Percentiles rank a stretch among this genome's conserved stretches.
phyloP scores from a whole-genome alignment of 371 early-diverging fungal genomes.

The Dichotomocladium elegans region DNA sequence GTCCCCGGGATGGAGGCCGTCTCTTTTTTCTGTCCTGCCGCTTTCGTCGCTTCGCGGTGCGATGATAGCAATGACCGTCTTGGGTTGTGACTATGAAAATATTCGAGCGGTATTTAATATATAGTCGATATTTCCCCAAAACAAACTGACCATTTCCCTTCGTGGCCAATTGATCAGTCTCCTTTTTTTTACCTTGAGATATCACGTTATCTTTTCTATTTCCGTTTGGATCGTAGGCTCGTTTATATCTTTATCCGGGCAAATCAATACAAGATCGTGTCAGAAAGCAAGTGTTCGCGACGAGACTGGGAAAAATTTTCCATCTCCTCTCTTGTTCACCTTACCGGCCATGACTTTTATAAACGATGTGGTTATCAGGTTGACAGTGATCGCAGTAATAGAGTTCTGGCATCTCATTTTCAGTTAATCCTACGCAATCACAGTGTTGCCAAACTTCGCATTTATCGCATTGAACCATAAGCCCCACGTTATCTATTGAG shows the following conservation, averaged over 20 bases:
- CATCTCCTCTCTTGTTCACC: constrained; percentile 17
- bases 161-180: not conserved
- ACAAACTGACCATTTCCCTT: too few species aligned
- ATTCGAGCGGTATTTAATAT: too few species aligned
- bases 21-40: constrained; percentile 1
- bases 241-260: constrained; percentile 13
- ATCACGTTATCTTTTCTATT: constrained; percentile 8
- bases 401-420: constrained; percentile 72
- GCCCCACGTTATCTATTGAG: constrained; percentile 70
- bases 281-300: too few species aligned
- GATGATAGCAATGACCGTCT: not conserved
- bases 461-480: constrained; percentile 88
- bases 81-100: too few species aligned
- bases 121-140: too few species aligned
- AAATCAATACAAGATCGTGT: too few species aligned
- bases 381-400: constrained; percentile 87
- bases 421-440: constrained; percentile 71
- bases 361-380: constrained; percentile 67
- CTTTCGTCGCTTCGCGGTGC: constrained; percentile 26
- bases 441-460: constrained; percentile 93
- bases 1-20: not conserved
- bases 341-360: constrained; percentile 30
- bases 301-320: too few species aligned
- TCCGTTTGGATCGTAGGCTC: constrained; percentile 23
- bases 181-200: not conserved